These are phyloP conservation scores for Aspergillus texensis DNA, from an alignment of 2,329 filamentous ascomycete genomes.

Conservation along the genomic window DNA sequence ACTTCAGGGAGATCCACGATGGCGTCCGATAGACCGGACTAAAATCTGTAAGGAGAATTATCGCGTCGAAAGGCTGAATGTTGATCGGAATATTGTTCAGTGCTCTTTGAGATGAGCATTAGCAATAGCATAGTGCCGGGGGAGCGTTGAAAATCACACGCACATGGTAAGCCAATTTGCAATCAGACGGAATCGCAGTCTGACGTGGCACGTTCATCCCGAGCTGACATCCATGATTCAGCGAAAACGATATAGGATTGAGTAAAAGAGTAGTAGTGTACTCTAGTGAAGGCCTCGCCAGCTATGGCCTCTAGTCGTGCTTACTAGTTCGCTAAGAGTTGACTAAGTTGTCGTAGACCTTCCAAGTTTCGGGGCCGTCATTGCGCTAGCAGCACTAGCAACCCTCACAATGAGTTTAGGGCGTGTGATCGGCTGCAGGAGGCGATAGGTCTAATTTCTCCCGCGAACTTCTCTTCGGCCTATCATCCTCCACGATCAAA, in stretches of 20 bases:
- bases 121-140: not conserved
- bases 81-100: not conserved
- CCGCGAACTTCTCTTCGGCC: constrained; percentile 10
- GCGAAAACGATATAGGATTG: not conserved
- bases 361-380: constrained; percentile 5
- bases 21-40: constrained; percentile 1
- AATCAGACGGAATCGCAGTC: not conserved
- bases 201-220: not conserved
- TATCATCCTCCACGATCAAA: constrained; percentile 12
- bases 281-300: constrained; percentile 4
- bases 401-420: constrained; percentile 15
- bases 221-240: not conserved
- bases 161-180: not conserved
- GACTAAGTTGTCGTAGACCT: constrained; percentile 7
- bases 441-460: constrained; percentile 24
- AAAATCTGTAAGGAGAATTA: constrained; percentile 1
- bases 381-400: constrained; percentile 20
- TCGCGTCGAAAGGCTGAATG: not conserved
- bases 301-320: not conserved
- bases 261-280: not conserved
- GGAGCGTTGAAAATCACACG: not conserved
- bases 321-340: not conserved
- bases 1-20: not conserved
- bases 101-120: not conserved
- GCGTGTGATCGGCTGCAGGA: constrained; percentile 20